phyloP scores from a whole-genome alignment of 2,329 filamentous ascomycete species.

The Aurifilum marmelostoma region DNA sequence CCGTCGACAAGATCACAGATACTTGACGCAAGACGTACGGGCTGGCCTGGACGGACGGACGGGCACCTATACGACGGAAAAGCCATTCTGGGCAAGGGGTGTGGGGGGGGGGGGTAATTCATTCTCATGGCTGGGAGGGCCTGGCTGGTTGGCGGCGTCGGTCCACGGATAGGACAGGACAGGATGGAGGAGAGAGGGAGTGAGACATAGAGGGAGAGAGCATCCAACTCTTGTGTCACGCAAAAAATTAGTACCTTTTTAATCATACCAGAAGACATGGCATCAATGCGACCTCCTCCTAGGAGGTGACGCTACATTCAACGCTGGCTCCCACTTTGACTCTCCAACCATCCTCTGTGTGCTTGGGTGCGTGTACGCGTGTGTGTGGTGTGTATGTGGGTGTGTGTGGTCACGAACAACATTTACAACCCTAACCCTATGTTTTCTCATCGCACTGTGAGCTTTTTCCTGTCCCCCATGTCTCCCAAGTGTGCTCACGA shows the following conservation, averaged over 20 bases:
- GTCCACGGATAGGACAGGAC: conserved; percentile 5
- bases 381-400: too few relatives aligned
- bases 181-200: conserved; percentile 11
- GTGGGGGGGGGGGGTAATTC: background rate
- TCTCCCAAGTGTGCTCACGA: too few relatives aligned
- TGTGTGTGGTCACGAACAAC: too few relatives aligned
- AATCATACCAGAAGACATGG: conserved; percentile 29
- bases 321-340: background rate
- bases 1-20: background rate
- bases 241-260: conserved; percentile 26
- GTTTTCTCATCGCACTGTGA: too few relatives aligned
- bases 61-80: conserved; percentile 4
- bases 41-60: conserved; percentile 26
- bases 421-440: too few relatives aligned
- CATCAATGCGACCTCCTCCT: background rate
- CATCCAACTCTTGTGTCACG: background rate
- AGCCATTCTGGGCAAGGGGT: conserved; percentile 12
- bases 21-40: conserved; percentile 20
- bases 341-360: too few relatives aligned
- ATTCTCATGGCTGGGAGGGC: conserved; percentile 14
- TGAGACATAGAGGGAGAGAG: background rate
- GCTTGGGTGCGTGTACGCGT: too few relatives aligned
- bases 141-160: conserved; percentile 8
- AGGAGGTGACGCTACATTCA: conserved; percentile 6
- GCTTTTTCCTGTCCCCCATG: too few relatives aligned